A percentile compares a stretch with the other conserved stretches of the same genome.
Conservation (phyloP, 2,329 filamentous ascomycete species). For the Laburnicola sp. region DNA sequence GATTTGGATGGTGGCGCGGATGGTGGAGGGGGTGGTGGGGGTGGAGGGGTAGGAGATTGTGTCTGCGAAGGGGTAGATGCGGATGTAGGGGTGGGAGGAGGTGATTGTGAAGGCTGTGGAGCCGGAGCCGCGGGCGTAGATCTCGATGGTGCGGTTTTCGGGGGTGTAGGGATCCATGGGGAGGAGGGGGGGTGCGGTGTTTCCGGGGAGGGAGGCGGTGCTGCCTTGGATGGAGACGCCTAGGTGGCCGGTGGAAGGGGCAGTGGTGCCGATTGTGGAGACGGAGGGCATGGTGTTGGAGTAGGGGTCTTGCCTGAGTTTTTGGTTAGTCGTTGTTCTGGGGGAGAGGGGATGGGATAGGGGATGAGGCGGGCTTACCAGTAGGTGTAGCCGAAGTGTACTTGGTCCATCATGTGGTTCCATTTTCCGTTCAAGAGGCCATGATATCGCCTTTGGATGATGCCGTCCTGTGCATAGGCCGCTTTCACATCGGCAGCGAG, state of each 20-base stretch:
- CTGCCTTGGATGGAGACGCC: conserved; percentile 63
- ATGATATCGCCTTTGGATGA: conserved; percentile 30
- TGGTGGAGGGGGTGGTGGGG: conserved; percentile 29
- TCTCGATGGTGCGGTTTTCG: conserved; percentile 34
- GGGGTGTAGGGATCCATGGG: conserved; percentile 29
- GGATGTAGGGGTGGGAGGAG: conserved; percentile 21
- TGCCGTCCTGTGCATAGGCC: conserved; percentile 24
- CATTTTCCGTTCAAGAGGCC: conserved; percentile 32
- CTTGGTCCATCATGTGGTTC: conserved; percentile 37
- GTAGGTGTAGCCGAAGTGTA: conserved; percentile 33
- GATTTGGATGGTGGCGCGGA: conserved; percentile 23
- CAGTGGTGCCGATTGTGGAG: conserved; percentile 60
- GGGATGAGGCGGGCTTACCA: conserved; percentile 38
- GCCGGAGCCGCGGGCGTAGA: conserved; percentile 30
- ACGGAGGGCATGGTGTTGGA: conserved; percentile 65
- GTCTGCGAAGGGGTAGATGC: conserved; percentile 22
- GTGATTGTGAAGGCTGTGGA: conserved; percentile 26
- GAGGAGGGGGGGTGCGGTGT: conserved; percentile 37
- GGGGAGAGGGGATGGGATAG: not conserved
- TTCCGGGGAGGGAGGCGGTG: conserved; percentile 66
- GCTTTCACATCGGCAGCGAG: conserved; percentile 27
- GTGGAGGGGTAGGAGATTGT: conserved; percentile 30
- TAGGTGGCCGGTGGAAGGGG: conserved; percentile 23
- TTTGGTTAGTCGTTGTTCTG: conserved; percentile 19
- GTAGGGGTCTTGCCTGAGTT: conserved; percentile 70